Conservation (phyloP, 306 rosid genomes). For the Lupinus albus region DNA sequence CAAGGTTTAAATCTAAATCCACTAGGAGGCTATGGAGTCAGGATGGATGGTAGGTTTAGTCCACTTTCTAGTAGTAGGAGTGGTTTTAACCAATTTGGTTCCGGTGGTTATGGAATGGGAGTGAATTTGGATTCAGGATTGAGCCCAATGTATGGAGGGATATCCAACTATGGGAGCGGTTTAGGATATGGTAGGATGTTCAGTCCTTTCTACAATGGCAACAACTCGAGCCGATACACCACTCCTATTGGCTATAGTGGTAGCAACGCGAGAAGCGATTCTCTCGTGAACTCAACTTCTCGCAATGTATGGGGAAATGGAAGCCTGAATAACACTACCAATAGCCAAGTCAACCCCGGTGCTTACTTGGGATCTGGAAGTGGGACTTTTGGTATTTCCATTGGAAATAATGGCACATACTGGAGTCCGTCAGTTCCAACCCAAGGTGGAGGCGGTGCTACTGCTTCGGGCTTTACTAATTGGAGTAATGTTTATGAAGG, state of each 20-base stretch:
- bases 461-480: conserved; percentile 56
- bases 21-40: conserved; percentile 68
- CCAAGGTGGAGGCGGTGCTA: conserved; percentile 61
- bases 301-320: conserved; percentile 83
- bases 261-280: conserved; percentile 62
- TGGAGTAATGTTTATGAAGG: conserved; percentile 59
- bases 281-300: conserved; percentile 62
- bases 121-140: conserved; percentile 70
- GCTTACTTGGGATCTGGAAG: conserved; percentile 61
- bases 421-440: conserved; percentile 57
- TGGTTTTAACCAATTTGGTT: conserved; percentile 64
- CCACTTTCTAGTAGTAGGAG: conserved; percentile 64
- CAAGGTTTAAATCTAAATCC: conserved; percentile 78
- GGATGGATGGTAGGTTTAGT: conserved; percentile 83
- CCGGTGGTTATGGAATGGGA: conserved; percentile 67
- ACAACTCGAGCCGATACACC: conserved; percentile 68
- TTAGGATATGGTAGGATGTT: conserved; percentile 69
- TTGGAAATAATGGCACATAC: conserved; percentile 62
- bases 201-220: conserved; percentile 69
- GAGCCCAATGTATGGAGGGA: conserved; percentile 65
- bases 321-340: conserved; percentile 50
- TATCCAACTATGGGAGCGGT: conserved; percentile 62
- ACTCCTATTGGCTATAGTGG: conserved; percentile 76
- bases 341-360: conserved; percentile 50
- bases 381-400: conserved; percentile 65